phyloP scores from a whole-genome alignment of 805 yeast species.

The Kuraishia borneana region DNA sequence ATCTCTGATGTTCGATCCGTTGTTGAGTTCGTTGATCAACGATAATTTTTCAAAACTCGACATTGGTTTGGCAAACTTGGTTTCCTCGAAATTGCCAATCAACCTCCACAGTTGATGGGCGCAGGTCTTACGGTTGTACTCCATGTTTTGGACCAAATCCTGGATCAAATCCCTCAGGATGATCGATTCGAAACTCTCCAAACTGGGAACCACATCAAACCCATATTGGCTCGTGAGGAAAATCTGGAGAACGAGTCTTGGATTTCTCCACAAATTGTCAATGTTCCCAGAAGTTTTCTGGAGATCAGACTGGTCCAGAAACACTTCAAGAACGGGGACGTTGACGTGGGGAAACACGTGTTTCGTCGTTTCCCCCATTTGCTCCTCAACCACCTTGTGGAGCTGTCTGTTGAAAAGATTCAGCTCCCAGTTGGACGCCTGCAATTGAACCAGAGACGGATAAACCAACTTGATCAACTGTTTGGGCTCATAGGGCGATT shows the following conservation, averaged over 20 bases:
- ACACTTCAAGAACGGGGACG: conserved; percentile 24
- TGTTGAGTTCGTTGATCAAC: conserved; percentile 22
- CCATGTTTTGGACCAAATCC: conserved; percentile 70
- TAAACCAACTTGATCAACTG: conserved; percentile 36
- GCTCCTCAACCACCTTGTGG: not conserved
- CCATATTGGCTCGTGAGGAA: conserved; percentile 40
- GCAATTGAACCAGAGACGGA: conserved; percentile 31
- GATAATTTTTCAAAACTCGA: conserved; percentile 62
- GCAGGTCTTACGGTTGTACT: conserved; percentile 82
- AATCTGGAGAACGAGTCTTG: conserved; percentile 51
- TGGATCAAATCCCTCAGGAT: conserved; percentile 64
- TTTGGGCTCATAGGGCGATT: conserved; percentile 39
- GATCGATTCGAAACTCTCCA: conserved; percentile 39
- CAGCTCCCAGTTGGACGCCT: conserved; percentile 28
- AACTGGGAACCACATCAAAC: conserved; percentile 57
- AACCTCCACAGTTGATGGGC: conserved; percentile 72
- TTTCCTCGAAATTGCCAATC: conserved; percentile 58
- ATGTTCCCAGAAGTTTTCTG: conserved; percentile 34
- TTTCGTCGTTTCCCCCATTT: conserved; percentile 7
- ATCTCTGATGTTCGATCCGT: conserved; percentile 24
- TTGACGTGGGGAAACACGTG: conserved; percentile 14
- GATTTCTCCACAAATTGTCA: conserved; percentile 58
- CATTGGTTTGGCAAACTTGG: conserved; percentile 62
- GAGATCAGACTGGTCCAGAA: conserved; percentile 19
- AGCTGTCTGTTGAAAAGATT: conserved; percentile 6